A percentile compares a stretch with the other conserved stretches of the same genome.
These are phyloP conservation scores for Golovinomyces cichoracearum DNA, from an alignment of 2,329 filamentous ascomycete genomes.

Conservation along the genomic window DNA sequence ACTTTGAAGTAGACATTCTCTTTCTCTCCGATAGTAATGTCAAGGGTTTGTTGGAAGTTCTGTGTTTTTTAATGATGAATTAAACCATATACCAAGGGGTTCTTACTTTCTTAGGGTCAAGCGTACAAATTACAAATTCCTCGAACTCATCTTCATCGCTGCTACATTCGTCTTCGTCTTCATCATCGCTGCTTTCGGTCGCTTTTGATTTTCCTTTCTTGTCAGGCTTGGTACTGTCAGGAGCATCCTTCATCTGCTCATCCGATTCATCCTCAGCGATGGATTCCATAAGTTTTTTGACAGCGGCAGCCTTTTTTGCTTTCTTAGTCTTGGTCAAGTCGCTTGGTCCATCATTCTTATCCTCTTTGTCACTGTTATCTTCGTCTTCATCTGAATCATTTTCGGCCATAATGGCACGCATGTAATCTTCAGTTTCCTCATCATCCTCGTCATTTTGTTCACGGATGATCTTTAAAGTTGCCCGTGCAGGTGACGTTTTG, in stretches of 20 bases:
- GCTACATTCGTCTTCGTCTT: conserved; percentile 26
- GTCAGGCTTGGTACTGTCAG: conserved; percentile 31
- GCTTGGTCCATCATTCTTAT: conserved; percentile 69
- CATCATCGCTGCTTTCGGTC: conserved; percentile 22
- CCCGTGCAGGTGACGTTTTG: conserved; percentile 37
- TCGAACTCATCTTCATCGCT: conserved; percentile 34
- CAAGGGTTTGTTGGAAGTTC: conserved; percentile 86
- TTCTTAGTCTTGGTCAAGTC: conserved; percentile 77
- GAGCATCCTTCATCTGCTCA: conserved; percentile 50
- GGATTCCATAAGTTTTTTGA: conserved; percentile 51
- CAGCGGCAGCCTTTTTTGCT: conserved; percentile 50
- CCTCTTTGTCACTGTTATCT: conserved; percentile 34
- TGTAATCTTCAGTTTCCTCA: conserved; percentile 40
- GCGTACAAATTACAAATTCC: conserved; percentile 83
- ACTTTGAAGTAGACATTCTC: conserved; percentile 87
- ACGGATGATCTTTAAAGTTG: conserved; percentile 79
- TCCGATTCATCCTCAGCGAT: conserved; percentile 34
- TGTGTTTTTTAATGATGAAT: conserved; percentile 19
- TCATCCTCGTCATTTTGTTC: conserved; percentile 35
- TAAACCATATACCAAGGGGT: background rate
- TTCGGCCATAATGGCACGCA: conserved; percentile 26
- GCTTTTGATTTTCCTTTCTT: conserved; percentile 49
- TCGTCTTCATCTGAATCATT: conserved; percentile 24
- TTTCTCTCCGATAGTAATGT: conserved; percentile 70
- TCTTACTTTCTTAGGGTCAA: conserved; percentile 72